Conservation (phyloP, 768 basidiomycete species). For the Dentipellis fragilis region DNA sequence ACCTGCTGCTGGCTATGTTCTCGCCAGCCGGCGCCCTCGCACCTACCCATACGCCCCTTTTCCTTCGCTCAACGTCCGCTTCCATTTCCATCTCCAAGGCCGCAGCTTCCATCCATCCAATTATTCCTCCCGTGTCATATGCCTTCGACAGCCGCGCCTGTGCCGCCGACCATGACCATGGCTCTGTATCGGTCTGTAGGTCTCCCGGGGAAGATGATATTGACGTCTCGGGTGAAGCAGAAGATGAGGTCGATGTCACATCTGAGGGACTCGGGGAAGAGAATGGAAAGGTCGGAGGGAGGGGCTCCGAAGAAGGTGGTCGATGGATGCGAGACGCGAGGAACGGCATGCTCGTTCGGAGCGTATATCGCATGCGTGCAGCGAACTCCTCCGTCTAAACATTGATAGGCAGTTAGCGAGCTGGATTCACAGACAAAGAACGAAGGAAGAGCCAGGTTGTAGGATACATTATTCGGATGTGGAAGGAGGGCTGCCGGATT, state of each 20-base stretch:
- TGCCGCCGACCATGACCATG: constrained; percentile 46
- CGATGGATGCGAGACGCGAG: constrained; percentile 46
- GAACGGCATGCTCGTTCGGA: constrained; percentile 37
- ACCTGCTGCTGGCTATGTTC: no score
- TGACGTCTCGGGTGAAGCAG: background rate
- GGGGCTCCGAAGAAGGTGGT: constrained; percentile 22
- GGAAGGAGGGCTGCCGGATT: background rate
- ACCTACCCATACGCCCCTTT: constrained; percentile 15
- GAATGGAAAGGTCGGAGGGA: constrained; percentile 3
- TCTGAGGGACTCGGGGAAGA: background rate
- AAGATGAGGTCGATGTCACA: background rate
- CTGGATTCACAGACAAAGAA: constrained; percentile 1
- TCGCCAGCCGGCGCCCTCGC: background rate
- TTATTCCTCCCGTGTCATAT: constrained; percentile 49
- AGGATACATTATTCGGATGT: background rate
- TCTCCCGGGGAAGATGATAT: background rate
- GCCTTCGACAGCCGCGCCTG: constrained; percentile 43
- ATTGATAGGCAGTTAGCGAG: background rate
- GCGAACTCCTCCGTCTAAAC: constrained; percentile 51
- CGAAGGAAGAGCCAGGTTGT: background rate
- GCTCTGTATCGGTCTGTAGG: background rate
- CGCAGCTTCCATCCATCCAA: constrained; percentile 44
- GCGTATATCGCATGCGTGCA: constrained; percentile 38
- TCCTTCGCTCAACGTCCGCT: constrained; percentile 35
- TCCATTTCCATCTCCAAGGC: constrained; percentile 51